Percentiles rank a stretch among this genome's conserved stretches.
These are phyloP conservation scores for Gnomoniopsis smithogilvyi DNA, from an alignment of 2,329 filamentous ascomycete genomes.

Conservation along the genomic window DNA sequence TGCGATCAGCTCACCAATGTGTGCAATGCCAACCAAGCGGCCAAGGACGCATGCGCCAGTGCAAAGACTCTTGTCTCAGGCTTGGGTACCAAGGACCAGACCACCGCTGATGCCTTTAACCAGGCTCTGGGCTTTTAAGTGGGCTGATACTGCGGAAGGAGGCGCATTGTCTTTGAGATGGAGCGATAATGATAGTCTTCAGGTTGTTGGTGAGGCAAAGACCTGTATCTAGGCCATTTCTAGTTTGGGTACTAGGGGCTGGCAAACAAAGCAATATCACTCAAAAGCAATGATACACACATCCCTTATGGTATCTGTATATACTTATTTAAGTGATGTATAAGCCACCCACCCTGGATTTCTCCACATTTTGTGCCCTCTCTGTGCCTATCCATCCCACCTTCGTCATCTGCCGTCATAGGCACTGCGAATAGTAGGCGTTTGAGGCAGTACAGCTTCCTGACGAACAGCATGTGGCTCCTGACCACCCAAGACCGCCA, in stretches of 20 bases:
- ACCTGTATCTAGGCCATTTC: too few relatives aligned
- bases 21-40: conserved; percentile 55
- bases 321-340: background rate
- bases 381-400: background rate
- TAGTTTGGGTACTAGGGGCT: too few relatives aligned
- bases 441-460: conserved; percentile 44
- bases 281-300: too few relatives aligned
- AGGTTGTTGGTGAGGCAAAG: background rate
- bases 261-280: too few relatives aligned
- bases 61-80: conserved; percentile 49
- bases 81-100: conserved; percentile 44
- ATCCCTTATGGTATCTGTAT: background rate
- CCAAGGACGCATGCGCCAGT: conserved; percentile 42
- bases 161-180: background rate
- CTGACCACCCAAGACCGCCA: conserved; percentile 14
- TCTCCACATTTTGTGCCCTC: background rate
- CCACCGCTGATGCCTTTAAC: conserved; percentile 48
- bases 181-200: background rate
- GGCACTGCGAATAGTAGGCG: conserved; percentile 28
- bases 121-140: conserved; percentile 34
- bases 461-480: conserved; percentile 32
- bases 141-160: background rate
- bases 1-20: conserved; percentile 60
- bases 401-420: background rate
- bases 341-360: too few relatives aligned